Evolutionary conservation across 306 rosid genomes (phyloP), one percentile per base, ranked within the genome.

Genomic region (Adenanthera pavonina): DNA sequence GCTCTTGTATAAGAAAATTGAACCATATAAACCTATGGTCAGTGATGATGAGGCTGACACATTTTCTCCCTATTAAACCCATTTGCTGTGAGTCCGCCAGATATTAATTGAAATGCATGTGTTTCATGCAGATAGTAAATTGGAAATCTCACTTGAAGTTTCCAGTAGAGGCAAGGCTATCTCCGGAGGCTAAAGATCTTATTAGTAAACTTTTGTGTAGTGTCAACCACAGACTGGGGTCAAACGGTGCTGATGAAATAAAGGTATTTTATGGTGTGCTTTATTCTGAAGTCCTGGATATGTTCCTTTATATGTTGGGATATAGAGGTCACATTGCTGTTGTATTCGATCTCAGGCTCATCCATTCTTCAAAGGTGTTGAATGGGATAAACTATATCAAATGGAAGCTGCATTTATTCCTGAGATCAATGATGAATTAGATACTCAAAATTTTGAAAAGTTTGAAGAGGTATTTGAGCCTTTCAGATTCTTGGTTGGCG

Each of bases 341-440:
- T 91, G 67, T 56, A 56, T 82, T 81, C 83, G 78, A 78, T 81
- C 73, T 82, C 87, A 96, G 99, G 90, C 56, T 83, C 97, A 93
- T 88, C 80, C 85, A 33, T 96, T 97, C 94, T 96, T 96, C 81
- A 15, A 74, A 40, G 91, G 89, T 78, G 79, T 84, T 79, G 93
- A 96, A 61, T 96, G 98, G 99, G 90, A 91, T 75, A 92, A 88
- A 82, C 86, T 96, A 53, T 96, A 96, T 87, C 92, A 92, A 30
- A 89, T 96, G 89, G 99, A 96, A 67, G 99, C 99, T 87, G 99
- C 98, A 66, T 96, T 93, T 85, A 87, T 93, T 78, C 99, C 99
- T 2, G 97, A 93, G 89, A 98, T 96, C 86, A 96, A 93, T 48
- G 94, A 94, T 84, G 98, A 96, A 75, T 86, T 96, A 84, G 99